phyloP scores from a whole-genome alignment of 306 rosid genomes.

The Cicer yamashitae region DNA sequence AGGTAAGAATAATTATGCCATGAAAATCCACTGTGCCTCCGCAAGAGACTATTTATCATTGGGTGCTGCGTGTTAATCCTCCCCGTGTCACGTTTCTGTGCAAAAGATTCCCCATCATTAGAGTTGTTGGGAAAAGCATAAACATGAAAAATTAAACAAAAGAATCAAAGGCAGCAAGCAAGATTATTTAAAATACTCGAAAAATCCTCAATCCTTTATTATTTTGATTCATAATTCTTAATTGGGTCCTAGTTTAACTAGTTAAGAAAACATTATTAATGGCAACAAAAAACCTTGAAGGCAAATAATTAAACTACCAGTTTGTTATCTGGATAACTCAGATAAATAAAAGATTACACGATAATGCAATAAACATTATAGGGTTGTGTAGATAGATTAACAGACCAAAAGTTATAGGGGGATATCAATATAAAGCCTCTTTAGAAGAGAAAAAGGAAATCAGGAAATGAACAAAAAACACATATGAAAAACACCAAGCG shows the following conservation, averaged over 20 bases:
- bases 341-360: slow-evolving; percentile 12
- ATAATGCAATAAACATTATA: background rate
- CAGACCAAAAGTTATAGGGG: background rate
- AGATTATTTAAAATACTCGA: background rate
- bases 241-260: background rate
- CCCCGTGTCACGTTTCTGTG: slow-evolving; percentile 80
- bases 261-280: slow-evolving; percentile 8
- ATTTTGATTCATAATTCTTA: background rate
- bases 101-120: slow-evolving; percentile 45
- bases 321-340: background rate
- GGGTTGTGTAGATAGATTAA: slow-evolving; percentile 5
- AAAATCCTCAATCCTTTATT: background rate
- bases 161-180: background rate
- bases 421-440: background rate
- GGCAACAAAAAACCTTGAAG: background rate
- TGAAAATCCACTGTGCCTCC: slow-evolving; percentile 48
- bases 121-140: slow-evolving; percentile 3
- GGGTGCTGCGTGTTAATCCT: slow-evolving; percentile 97
- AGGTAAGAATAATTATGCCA: slow-evolving; percentile 54
- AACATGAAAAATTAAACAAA: background rate
- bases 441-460: slow-evolving; percentile 24
- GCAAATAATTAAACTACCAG: slow-evolving; percentile 9
- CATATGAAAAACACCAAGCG: slow-evolving; percentile 1
- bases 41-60: slow-evolving; percentile 62
- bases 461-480: background rate